phyloP scores from a whole-genome alignment of 305 asterid species.

The Plantago lanceolata region DNA sequence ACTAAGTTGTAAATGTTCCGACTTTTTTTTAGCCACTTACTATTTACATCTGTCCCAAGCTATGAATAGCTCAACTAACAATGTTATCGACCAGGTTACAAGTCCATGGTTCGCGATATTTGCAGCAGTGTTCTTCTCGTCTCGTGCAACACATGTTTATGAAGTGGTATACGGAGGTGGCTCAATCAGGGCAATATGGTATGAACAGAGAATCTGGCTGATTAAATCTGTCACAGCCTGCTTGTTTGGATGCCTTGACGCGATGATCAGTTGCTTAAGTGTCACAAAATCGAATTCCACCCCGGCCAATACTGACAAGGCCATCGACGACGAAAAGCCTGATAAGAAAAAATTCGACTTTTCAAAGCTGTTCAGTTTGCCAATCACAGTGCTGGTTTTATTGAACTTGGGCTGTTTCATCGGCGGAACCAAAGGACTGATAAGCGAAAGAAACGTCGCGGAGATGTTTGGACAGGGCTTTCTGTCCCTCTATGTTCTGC shows the following conservation, averaged over 20 bases:
- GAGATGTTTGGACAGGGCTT: slow-evolving; percentile 70
- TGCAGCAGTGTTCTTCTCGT: slow-evolving; percentile 41
- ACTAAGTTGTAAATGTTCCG: neutral
- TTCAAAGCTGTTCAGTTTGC: slow-evolving; percentile 65
- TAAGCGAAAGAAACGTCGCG: slow-evolving; percentile 31
- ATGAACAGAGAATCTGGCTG: slow-evolving; percentile 56
- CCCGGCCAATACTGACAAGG: slow-evolving; percentile 62
- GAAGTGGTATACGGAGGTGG: slow-evolving; percentile 55
- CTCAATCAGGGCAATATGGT: slow-evolving; percentile 48
- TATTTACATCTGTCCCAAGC: neutral
- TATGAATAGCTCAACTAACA: neutral
- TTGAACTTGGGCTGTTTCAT: slow-evolving; percentile 53
- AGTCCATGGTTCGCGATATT: slow-evolving; percentile 50
- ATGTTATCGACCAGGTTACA: slow-evolving; percentile 32
- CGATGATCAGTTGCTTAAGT: slow-evolving; percentile 39
- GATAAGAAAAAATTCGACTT: slow-evolving; percentile 62
- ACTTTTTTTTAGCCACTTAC: too few species aligned
- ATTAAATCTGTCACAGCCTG: slow-evolving; percentile 53
- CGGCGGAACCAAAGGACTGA: slow-evolving; percentile 47
- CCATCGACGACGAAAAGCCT: slow-evolving; percentile 49
- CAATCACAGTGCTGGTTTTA: slow-evolving; percentile 54
- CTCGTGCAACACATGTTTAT: slow-evolving; percentile 37
- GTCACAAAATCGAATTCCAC: slow-evolving; percentile 52
- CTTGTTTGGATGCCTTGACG: slow-evolving; percentile 54
- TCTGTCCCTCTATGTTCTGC: slow-evolving; percentile 45